Percentiles rank a stretch among this genome's conserved stretches.
phyloP scores from a whole-genome alignment of 2,329 filamentous ascomycete species.

The Coleophoma eucalyptorum region DNA sequence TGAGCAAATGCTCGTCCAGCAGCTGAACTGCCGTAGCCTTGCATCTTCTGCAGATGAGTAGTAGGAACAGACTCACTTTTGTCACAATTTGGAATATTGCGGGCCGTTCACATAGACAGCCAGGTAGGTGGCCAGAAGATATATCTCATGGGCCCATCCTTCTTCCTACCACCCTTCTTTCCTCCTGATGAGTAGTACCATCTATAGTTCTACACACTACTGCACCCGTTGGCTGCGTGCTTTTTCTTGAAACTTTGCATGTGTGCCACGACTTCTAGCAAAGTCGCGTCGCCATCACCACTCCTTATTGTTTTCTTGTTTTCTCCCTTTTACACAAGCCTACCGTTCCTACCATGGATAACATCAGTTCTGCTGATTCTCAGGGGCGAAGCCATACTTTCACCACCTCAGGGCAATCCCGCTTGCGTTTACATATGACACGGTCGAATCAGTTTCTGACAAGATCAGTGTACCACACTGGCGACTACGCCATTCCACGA shows the following conservation, averaged over 20 bases:
- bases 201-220: background rate
- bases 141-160: background rate
- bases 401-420: background rate
- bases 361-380: too few relatives aligned
- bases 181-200: background rate
- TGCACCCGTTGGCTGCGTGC: background rate
- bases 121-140: background rate
- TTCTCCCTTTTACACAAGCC: background rate
- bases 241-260: background rate
- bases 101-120: background rate
- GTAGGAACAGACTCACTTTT: background rate
- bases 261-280: background rate
- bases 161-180: background rate
- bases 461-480: background rate
- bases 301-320: too few relatives aligned
- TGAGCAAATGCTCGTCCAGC: background rate
- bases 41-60: background rate
- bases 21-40: background rate
- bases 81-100: slow-evolving; percentile 1
- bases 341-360: background rate
- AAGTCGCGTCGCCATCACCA: too few relatives aligned
- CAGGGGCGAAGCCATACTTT: background rate
- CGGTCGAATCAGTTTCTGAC: background rate
- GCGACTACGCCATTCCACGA: background rate
- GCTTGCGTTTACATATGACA: background rate